A percentile compares a stretch with the other conserved stretches of the same genome.
These are phyloP conservation scores for Chlorophyllum brunneum DNA, from an alignment of 768 basidiomycete genomes.

Conservation along the genomic window DNA sequence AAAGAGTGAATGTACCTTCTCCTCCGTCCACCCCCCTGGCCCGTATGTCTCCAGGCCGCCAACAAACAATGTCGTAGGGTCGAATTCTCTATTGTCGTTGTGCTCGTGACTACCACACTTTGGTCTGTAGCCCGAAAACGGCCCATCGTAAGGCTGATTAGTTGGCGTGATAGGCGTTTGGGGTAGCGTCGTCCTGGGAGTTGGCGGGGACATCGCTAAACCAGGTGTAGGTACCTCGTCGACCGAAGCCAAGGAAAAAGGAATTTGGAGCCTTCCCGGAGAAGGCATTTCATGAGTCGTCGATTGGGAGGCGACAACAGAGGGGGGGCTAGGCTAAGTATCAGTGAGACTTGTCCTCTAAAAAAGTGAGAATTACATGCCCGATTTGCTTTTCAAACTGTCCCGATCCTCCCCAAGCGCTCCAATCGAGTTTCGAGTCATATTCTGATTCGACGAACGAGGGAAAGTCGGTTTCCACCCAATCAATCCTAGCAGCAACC, in stretches of 20 bases:
- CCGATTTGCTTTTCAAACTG: conserved; percentile 8
- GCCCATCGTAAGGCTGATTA: conserved; percentile 29
- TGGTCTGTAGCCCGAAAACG: conserved; percentile 22
- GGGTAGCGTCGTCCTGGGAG: conserved; percentile 46
- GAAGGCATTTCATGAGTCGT: neutral
- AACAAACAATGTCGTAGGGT: conserved; percentile 71
- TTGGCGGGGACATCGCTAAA: conserved; percentile 45
- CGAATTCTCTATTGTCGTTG: conserved; percentile 39
- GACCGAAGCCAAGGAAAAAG: neutral
- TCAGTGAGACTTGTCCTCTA: neutral
- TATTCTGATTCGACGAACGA: conserved; percentile 27
- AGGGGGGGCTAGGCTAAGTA: neutral
- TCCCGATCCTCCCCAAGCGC: conserved; percentile 22
- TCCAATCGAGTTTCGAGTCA: conserved; percentile 21
- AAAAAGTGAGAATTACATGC: neutral
- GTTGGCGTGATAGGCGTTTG: conserved; percentile 48
- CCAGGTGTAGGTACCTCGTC: conserved; percentile 38
- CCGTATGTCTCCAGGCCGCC: conserved; percentile 70
- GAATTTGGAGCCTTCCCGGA: neutral
- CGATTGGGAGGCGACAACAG: conserved; percentile 5
- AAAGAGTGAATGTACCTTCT: conserved; percentile 55
- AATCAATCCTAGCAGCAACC: conserved; percentile 19
- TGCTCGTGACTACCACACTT: conserved; percentile 21
- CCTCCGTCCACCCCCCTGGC: conserved; percentile 65
- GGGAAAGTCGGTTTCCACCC: conserved; percentile 34